Conservation (phyloP, 495 filamentous ascomycete genomes). For the Talaromyces trachyspermus region DNA sequence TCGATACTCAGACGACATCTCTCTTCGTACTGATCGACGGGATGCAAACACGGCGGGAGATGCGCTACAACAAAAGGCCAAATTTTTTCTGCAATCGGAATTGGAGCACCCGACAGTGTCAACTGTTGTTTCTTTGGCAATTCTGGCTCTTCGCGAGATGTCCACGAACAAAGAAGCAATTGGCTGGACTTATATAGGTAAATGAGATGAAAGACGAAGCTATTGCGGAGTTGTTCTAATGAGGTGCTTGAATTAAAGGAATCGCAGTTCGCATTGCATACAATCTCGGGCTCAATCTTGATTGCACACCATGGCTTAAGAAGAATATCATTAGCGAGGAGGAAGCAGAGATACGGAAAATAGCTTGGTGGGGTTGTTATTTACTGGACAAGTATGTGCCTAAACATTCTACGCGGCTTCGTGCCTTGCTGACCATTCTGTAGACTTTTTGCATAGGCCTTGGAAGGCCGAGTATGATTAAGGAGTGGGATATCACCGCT, state of each 20-base stretch:
- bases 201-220: too few species aligned
- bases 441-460: not conserved
- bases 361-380: not conserved
- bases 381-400: not conserved
- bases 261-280: not conserved
- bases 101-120: not conserved
- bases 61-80: not conserved
- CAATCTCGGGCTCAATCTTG: not conserved
- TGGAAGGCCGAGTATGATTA: not conserved
- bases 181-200: not conserved
- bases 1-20: not conserved
- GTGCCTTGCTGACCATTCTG: not conserved
- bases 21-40: not conserved
- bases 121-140: not conserved
- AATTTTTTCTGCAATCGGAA: not conserved
- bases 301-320: not conserved
- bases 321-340: not conserved
- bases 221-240: too few species aligned
- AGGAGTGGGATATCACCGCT: not conserved
- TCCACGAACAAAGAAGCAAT: not conserved
- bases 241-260: too few species aligned
- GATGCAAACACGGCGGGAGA: not conserved
- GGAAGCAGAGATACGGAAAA: not conserved
- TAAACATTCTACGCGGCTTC: not conserved
- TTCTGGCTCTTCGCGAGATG: not conserved